A percentile compares a stretch with the other conserved stretches of the same genome.
These are phyloP conservation scores for Coleophoma crateriformis DNA, from an alignment of 2,329 filamentous ascomycete genomes.

Conservation along the genomic window DNA sequence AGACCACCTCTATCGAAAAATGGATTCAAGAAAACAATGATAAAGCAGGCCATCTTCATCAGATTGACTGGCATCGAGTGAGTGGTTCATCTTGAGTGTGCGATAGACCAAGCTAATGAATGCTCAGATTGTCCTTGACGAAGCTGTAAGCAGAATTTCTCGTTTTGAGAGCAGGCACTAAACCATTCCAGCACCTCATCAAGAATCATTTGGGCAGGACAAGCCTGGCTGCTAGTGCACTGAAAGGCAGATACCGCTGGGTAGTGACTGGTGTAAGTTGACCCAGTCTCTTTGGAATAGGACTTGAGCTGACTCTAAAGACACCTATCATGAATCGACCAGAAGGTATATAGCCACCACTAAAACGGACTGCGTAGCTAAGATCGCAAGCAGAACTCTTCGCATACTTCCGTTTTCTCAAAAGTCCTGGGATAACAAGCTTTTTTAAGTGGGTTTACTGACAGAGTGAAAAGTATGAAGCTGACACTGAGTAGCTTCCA, in stretches of 20 bases:
- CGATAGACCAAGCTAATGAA: neutral
- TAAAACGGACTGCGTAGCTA: neutral
- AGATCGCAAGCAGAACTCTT: slow-evolving; percentile 6
- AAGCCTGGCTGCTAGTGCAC: slow-evolving; percentile 32
- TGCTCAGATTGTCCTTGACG: slow-evolving; percentile 42
- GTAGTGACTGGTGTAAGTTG: slow-evolving; percentile 10
- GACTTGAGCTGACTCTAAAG: neutral
- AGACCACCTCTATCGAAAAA: neutral
- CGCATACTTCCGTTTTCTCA: slow-evolving; percentile 10
- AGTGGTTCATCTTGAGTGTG: neutral
- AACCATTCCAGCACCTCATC: slow-evolving; percentile 32
- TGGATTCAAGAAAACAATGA: neutral
- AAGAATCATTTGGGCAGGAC: slow-evolving; percentile 36
- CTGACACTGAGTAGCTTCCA: neutral
- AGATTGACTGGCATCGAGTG: slow-evolving; percentile 34
- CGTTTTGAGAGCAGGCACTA: neutral
- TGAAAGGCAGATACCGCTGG: slow-evolving; percentile 9
- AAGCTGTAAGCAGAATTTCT: slow-evolving; percentile 27
- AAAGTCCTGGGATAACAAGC: neutral
- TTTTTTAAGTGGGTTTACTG: neutral
- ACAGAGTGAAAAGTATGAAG: neutral
- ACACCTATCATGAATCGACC: slow-evolving; percentile 11
- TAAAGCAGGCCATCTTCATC: slow-evolving; percentile 20
- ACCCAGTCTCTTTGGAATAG: neutral
- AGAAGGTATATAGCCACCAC: slow-evolving; percentile 1